Evolutionary conservation across 164 flowering plant genomes (phyloP).

Genomic region (Cinnamomum micranthum): DNA sequence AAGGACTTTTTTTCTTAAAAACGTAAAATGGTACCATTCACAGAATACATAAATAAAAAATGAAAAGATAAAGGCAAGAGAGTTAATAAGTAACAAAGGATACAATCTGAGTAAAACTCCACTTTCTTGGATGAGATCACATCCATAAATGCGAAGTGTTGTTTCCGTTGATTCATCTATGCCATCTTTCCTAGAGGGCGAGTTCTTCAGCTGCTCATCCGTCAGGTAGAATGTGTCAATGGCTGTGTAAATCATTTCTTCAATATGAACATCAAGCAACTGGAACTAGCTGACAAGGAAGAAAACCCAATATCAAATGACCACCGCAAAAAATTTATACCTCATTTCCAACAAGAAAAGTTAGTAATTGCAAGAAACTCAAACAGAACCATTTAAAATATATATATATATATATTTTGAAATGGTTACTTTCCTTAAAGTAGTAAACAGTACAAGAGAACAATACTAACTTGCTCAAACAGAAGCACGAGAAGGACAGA

Average conservation of each 20-base stretch:
- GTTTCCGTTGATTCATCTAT: slow-evolving; percentile 72
- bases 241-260: slow-evolving; percentile 76
- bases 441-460: no score
- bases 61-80: neutral
- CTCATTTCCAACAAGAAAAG: neutral
- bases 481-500: no score
- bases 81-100: slow-evolving; percentile 10
- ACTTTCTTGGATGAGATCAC: slow-evolving; percentile 90
- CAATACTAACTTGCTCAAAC: no score
- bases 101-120: slow-evolving; percentile 85
- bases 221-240: slow-evolving; percentile 84
- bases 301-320: neutral
- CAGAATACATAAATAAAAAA: neutral
- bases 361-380: neutral
- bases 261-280: neutral
- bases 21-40: no score
- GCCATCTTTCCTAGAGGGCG: slow-evolving; percentile 90
- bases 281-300: neutral
- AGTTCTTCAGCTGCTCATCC: slow-evolving; percentile 64
- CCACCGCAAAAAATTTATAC: neutral
- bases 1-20: neutral
- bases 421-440: no score
- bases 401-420: no score
- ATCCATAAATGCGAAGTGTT: slow-evolving; percentile 82
- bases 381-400: no score